Evolutionary conservation across 495 filamentous ascomycete genomes (phyloP).

Genomic region (Jackrogersella minutella): DNA sequence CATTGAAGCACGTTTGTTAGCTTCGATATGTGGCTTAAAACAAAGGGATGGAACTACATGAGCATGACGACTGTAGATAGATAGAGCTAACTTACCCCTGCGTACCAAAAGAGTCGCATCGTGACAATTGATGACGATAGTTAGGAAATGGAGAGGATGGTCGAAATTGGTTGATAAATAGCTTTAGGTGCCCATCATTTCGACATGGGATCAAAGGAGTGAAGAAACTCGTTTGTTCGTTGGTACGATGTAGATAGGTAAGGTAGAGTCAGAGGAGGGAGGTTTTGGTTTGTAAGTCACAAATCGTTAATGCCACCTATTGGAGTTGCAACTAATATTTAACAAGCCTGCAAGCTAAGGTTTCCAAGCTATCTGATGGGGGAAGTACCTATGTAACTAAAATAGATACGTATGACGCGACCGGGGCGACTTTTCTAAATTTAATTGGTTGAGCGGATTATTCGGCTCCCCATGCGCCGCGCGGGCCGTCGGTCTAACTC

Average conservation of each 20-base stretch:
- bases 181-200: slow-evolving; percentile 45
- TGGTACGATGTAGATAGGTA: not conserved
- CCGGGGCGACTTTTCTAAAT: slow-evolving; percentile 16
- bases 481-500: not conserved
- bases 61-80: slow-evolving; percentile 9
- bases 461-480: slow-evolving; percentile 8
- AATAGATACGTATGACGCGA: slow-evolving; percentile 30
- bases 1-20: slow-evolving; percentile 24
- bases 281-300: not conserved
- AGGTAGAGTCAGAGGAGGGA: too few species aligned
- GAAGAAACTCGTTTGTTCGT: slow-evolving; percentile 20
- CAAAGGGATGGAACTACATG: not conserved
- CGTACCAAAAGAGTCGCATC: slow-evolving; percentile 66
- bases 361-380: slow-evolving; percentile 6
- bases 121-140: slow-evolving; percentile 37
- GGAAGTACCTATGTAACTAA: not conserved
- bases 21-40: slow-evolving; percentile 8
- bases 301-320: slow-evolving; percentile 39
- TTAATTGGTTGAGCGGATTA: slow-evolving; percentile 33
- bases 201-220: slow-evolving; percentile 1
- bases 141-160: slow-evolving; percentile 36
- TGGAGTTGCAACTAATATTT: slow-evolving; percentile 17
- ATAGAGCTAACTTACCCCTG: slow-evolving; percentile 56
- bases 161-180: slow-evolving; percentile 19
- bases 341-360: not conserved